Evolutionary conservation across 768 basidiomycete genomes (phyloP), one percentile per base, ranked within the genome.

Genomic region (Tylopilus sp.): DNA sequence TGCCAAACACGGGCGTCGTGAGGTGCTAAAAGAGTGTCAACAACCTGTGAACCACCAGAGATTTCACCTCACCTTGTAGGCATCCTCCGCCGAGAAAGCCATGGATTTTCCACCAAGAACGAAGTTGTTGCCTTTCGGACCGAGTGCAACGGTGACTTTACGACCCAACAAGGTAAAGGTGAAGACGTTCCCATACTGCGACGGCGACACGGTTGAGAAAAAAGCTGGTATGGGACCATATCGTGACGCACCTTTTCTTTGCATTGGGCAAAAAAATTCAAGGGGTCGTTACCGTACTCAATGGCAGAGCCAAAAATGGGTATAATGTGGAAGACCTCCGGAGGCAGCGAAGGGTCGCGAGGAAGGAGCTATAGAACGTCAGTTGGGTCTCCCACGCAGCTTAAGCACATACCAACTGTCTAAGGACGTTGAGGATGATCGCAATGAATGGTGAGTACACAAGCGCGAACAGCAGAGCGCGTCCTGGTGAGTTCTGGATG

Each of bases 1-100:
- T 93, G 40, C 97, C 97, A 63, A 99, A 99, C 12, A 98, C 85
- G 4, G 95, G 95, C 0, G 88, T 95, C 0, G 94, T 95, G 40
- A 95, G 72, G 65, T 90, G 88, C 93, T 95, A 58, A 13, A 23
- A 28, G 7, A 40, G 48, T 18, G 36, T 64, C 23, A 33, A 44
- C 30, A 46, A 31, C 9, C 2, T 21, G 9, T 13, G 26, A n/a
- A n/a, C 28, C 6, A 11, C n/a, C 1, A 42, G n/a, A n/a, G 26
- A 8, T 10, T 23, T 1, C 31, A 17, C 67, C 75, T 40, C 62
- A 90, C 91, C n/a, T 81, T 94, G 70, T 99, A 99, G 6, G 93
- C 97, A 57, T 94, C 93, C 72, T 99, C 97, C 1, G 97, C 97
- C 40, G 89, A 95, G 55, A 99, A 85, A 23, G 90, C 84, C 2